These are phyloP conservation scores for Sinapis alba DNA, from an alignment of 441 rosid species.

Conservation along the genomic window DNA sequence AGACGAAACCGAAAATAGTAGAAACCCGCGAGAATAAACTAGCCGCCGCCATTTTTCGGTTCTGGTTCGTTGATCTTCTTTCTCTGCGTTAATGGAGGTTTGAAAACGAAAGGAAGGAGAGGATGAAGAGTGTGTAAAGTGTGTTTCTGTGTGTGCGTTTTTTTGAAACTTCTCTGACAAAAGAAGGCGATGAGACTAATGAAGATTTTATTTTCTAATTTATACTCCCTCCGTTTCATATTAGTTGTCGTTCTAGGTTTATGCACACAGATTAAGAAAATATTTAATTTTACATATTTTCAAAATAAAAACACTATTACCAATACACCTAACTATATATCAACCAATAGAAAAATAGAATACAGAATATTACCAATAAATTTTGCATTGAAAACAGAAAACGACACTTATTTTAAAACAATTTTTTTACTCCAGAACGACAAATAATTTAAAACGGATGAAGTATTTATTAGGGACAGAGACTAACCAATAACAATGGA, in stretches of 20 bases:
- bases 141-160: slow-evolving; percentile 8
- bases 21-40: slow-evolving; percentile 21
- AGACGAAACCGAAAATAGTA: slow-evolving; percentile 32
- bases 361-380: no score
- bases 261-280: no score
- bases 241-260: no score
- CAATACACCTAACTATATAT: no score
- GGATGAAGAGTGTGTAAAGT: slow-evolving; percentile 39
- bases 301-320: no score
- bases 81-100: not conserved
- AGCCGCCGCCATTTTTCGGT: slow-evolving; percentile 28
- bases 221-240: no score
- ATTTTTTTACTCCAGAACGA: slow-evolving; percentile 21
- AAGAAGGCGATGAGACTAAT: not conserved
- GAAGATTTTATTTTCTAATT: slow-evolving; percentile 14
- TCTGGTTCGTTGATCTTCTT: not conserved
- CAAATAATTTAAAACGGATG: no score
- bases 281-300: no score
- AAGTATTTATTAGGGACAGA: not conserved
- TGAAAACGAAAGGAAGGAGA: slow-evolving; percentile 5
- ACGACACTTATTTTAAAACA: no score
- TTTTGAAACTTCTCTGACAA: slow-evolving; percentile 37
- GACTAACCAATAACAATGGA: not conserved
- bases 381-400: no score
- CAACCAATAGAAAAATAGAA: no score